Conservation (phyloP, 768 basidiomycete genomes). For the Serendipita sp. region DNA sequence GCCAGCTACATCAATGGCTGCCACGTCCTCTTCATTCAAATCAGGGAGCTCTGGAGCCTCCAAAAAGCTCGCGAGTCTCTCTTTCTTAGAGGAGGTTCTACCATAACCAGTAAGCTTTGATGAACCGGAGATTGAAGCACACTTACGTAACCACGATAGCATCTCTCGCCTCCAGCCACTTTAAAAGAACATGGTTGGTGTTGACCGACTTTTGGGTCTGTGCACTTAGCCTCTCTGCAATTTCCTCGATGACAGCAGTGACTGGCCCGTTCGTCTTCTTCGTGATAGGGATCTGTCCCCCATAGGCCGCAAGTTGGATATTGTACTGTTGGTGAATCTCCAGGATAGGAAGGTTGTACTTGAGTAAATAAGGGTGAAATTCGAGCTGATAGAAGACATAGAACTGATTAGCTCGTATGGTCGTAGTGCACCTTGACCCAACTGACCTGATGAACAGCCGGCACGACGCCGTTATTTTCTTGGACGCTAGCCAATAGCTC, state of each 20-base stretch:
- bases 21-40: constrained; percentile 9
- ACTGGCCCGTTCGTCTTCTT: constrained; percentile 4
- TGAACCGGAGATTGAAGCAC: not conserved
- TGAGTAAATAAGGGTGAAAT: constrained; percentile 21
- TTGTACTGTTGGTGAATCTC: constrained; percentile 15
- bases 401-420: not conserved
- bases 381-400: constrained; percentile 18
- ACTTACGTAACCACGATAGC: not conserved
- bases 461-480: constrained; percentile 11
- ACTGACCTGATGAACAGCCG: constrained; percentile 21
- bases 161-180: not conserved
- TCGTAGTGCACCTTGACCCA: not conserved
- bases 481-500: constrained; percentile 18
- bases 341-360: constrained; percentile 14
- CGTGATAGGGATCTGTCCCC: constrained; percentile 14
- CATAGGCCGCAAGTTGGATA: constrained; percentile 17
- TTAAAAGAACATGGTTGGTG: not conserved
- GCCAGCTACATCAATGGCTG: constrained; percentile 10
- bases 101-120: not conserved
- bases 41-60: not conserved
- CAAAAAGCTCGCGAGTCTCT: constrained; percentile 8
- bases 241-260: not conserved
- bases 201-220: not conserved
- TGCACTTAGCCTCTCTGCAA: not conserved
- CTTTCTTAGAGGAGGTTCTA: constrained; percentile 10